Evolutionary conservation across 768 basidiomycete genomes (phyloP).

Genomic region (Russula emetica): DNA sequence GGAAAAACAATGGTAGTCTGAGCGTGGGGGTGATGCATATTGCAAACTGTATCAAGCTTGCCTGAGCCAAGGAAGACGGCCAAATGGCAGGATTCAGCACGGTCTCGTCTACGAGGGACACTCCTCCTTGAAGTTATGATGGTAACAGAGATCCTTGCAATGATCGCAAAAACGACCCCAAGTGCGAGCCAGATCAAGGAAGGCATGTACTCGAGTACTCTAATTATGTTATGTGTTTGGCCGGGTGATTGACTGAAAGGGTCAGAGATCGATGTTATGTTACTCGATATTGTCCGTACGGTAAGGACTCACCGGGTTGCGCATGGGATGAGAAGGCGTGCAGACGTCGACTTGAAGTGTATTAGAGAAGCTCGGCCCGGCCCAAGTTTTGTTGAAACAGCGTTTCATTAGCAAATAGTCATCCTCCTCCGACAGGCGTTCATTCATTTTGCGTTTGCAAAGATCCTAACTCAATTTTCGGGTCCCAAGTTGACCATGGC

Average conservation of each 20-base stretch:
- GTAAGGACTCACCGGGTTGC: too few relatives aligned
- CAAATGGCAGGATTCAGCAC: conserved; percentile 42
- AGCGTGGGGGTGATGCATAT: conserved; percentile 14
- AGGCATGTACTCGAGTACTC: not conserved
- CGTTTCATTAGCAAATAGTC: too few relatives aligned
- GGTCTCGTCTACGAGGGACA: conserved; percentile 19
- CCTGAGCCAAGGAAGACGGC: conserved; percentile 95
- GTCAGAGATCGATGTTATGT: not conserved
- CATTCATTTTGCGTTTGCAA: too few relatives aligned
- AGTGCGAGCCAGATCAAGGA: not conserved
- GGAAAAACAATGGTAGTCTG: conserved; percentile 20
- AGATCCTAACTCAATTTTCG: not conserved
- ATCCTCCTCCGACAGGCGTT: too few relatives aligned
- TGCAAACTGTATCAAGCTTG: conserved; percentile 34
- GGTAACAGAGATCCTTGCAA: conserved; percentile 28
- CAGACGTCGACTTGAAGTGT: too few relatives aligned
- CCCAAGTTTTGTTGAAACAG: too few relatives aligned
- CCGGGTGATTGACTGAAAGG: not conserved
- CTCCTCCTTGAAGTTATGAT: conserved; percentile 28
- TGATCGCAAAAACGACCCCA: conserved; percentile 4
- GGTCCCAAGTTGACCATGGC: conserved; percentile 9
- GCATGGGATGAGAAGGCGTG: too few relatives aligned
- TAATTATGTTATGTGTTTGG: too few relatives aligned
- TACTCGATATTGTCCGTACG: too few relatives aligned
- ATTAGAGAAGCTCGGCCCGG: too few relatives aligned